Evolutionary conservation across 306 rosid genomes (phyloP).

Genomic region (Prinsepia uniflora): DNA sequence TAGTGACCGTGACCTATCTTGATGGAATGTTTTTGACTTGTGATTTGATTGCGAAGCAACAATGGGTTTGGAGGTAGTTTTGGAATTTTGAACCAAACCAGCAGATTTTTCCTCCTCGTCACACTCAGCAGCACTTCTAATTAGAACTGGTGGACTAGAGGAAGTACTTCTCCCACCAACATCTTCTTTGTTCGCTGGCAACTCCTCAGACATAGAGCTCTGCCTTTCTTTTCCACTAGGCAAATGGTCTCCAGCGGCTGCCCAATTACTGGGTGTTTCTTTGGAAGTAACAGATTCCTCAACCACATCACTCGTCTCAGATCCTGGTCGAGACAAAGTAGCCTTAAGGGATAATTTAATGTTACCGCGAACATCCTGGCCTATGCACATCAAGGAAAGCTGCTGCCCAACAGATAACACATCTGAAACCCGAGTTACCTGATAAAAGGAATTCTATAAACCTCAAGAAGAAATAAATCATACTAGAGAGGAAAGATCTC

Average conservation of each 20-base stretch:
- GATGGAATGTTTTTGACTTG: conserved; percentile 30
- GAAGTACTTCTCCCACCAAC: conserved; percentile 34
- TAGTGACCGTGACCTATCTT: conserved; percentile 10
- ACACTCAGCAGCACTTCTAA: conserved; percentile 84
- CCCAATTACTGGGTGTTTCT: conserved; percentile 41
- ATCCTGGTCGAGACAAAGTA: conserved; percentile 31
- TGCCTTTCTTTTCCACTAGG: conserved; percentile 33
- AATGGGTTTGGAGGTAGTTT: conserved; percentile 17
- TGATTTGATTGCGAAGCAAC: conserved; percentile 25
- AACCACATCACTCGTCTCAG: conserved; percentile 25
- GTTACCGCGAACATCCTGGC: conserved; percentile 93
- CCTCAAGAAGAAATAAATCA: conserved; percentile 4
- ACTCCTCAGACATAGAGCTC: conserved; percentile 33
- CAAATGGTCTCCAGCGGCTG: conserved; percentile 36
- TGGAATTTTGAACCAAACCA: conserved; percentile 35
- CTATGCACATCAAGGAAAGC: conserved; percentile 79
- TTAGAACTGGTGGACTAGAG: conserved; percentile 52
- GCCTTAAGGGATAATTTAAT: conserved; percentile 90
- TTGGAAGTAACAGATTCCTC: conserved; percentile 37
- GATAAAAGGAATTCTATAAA: conserved; percentile 20
- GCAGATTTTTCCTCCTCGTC: conserved; percentile 71
- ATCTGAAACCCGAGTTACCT: conserved; percentile 80
- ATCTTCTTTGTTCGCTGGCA: conserved; percentile 30
- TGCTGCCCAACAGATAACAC: conserved; percentile 74
- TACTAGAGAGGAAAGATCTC: neutral